Evolutionary conservation across 345 rosid species (phyloP).

Genomic region (Tarenaya hassleriana): DNA sequence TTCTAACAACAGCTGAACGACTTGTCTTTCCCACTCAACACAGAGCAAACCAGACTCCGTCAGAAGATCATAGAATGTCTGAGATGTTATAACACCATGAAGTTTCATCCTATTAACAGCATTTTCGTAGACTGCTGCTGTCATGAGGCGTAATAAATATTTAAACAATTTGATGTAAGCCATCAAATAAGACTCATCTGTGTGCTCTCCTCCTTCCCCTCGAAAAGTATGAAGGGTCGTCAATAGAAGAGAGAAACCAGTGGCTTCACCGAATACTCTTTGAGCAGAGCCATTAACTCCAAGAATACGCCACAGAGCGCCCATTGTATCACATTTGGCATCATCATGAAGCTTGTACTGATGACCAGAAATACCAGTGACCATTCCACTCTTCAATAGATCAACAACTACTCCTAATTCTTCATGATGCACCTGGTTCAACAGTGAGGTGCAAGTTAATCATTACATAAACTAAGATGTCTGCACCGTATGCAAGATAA

Average conservation of each 20-base stretch:
- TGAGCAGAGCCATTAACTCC: conserved; percentile 81
- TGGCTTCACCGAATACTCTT: conserved; percentile 90
- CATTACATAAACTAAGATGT: background rate
- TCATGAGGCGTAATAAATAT: conserved; percentile 78
- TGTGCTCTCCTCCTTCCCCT: conserved; percentile 52
- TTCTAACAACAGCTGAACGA: conserved; percentile 82
- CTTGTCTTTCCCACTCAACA: conserved; percentile 93
- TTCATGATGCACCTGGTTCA: conserved; percentile 76
- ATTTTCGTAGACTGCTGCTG: conserved; percentile 79
- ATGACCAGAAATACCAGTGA: conserved; percentile 75
- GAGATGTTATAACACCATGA: conserved; percentile 73
- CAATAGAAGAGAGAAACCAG: conserved; percentile 94
- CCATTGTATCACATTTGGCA: conserved; percentile 97
- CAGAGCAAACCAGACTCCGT: conserved; percentile 90
- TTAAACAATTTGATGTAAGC: conserved; percentile 67
- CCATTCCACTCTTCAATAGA: conserved; percentile 96
- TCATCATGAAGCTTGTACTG: conserved; percentile 84
- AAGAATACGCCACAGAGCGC: conserved; percentile 91
- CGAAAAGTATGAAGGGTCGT: conserved; percentile 89
- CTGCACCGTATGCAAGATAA: conserved; percentile 6
- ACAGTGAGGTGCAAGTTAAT: conserved; percentile 14
- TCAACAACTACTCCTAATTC: conserved; percentile 87
- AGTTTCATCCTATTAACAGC: conserved; percentile 77
- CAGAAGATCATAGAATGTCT: conserved; percentile 86
- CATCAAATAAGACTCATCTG: conserved; percentile 47